Percentiles rank a stretch among this genome's conserved stretches.
Evolutionary conservation across 2,329 filamentous ascomycete species (phyloP).

Genomic region (Neurospora crassa): DNA sequence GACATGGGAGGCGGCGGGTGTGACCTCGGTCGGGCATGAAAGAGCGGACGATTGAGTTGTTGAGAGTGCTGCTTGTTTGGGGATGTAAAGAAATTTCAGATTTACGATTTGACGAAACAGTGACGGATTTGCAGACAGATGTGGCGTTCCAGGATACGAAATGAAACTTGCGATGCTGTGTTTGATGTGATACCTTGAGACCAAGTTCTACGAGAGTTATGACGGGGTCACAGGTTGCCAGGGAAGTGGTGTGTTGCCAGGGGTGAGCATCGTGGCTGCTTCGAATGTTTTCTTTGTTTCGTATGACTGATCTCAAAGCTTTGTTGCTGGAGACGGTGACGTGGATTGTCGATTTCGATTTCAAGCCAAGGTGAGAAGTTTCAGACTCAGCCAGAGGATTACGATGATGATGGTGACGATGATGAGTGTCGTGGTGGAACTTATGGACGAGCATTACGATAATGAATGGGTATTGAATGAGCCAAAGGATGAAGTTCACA

Average conservation of each 20-base stretch:
- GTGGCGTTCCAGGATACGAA: not conserved
- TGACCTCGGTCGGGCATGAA: not conserved
- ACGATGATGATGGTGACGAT: too few species aligned
- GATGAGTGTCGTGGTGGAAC: not conserved
- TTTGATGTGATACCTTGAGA: not conserved
- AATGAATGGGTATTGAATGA: not conserved
- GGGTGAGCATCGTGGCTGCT: not conserved
- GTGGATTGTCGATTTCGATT: not conserved
- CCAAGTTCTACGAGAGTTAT: not conserved
- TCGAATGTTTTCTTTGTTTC: not conserved
- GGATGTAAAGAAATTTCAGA: not conserved
- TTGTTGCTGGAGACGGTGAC: not conserved
- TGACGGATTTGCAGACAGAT: not conserved
- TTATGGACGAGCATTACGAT: not conserved
- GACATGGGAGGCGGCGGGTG: not conserved
- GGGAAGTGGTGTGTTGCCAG: not conserved
- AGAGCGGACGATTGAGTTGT: not conserved
- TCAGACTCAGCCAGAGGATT: not conserved
- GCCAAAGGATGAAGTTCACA: not conserved
- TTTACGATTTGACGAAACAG: not conserved
- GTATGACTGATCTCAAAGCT: not conserved
- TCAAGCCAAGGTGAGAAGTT: not conserved
- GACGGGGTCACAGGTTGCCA: not conserved
- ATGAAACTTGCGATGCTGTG: not conserved
- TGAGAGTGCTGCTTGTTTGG: not conserved